Conservation (phyloP, 768 basidiomycete species). For the Omphalotus guepiniiformis region DNA sequence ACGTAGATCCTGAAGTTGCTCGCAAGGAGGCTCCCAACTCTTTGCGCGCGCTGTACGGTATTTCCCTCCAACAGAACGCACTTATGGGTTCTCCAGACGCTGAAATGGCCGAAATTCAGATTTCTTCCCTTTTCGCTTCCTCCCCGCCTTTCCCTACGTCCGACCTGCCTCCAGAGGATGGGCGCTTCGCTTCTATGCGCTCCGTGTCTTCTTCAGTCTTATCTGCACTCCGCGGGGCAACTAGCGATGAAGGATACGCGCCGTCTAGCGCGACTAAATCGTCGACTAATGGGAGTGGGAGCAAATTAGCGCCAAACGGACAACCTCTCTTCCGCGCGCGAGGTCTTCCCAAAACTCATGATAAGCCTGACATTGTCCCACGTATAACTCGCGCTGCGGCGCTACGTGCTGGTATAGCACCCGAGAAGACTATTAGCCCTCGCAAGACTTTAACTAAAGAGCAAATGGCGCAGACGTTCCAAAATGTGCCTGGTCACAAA, state of each 20-base stretch:
- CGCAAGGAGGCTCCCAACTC: slow-evolving; percentile 53
- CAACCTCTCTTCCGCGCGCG: slow-evolving; percentile 64
- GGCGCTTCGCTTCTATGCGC: slow-evolving; percentile 32
- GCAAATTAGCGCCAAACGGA: slow-evolving; percentile 34
- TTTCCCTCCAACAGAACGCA: slow-evolving; percentile 51
- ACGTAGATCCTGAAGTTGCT: slow-evolving; percentile 55
- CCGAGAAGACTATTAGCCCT: slow-evolving; percentile 42
- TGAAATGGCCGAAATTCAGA: slow-evolving; percentile 74
- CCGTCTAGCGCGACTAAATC: slow-evolving; percentile 39
- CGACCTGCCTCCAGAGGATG: slow-evolving; percentile 51
- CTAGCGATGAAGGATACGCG: slow-evolving; percentile 41
- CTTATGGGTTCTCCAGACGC: slow-evolving; percentile 69
- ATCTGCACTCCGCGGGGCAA: slow-evolving; percentile 34
- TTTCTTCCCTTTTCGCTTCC: slow-evolving; percentile 72
- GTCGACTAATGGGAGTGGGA: slow-evolving; percentile 36
- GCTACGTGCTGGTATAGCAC: slow-evolving; percentile 57
- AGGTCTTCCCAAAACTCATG: slow-evolving; percentile 55
- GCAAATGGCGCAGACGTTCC: slow-evolving; percentile 58
- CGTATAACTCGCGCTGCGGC: slow-evolving; percentile 73
- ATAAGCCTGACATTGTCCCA: slow-evolving; percentile 66
- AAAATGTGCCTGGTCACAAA: slow-evolving; percentile 81
- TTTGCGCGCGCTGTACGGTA: slow-evolving; percentile 68
- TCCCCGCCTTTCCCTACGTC: slow-evolving; percentile 74
- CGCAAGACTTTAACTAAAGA: slow-evolving; percentile 60
- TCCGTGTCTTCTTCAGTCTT: slow-evolving; percentile 47